Evolutionary conservation across 1,139 yeast species (phyloP).

Genomic region (Sugiyamaella pinicola): DNA sequence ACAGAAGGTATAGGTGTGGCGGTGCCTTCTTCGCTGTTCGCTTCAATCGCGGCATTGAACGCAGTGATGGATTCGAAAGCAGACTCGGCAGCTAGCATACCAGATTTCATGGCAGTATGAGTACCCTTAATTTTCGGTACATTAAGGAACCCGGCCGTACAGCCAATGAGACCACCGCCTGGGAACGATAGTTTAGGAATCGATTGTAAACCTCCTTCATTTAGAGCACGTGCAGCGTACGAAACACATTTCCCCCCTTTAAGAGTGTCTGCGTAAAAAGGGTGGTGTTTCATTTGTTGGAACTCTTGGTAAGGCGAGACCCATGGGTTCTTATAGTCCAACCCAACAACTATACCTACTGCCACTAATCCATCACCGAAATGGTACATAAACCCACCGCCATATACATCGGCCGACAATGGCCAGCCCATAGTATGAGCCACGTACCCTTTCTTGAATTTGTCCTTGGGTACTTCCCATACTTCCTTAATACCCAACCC

Average conservation of each 20-base stretch:
- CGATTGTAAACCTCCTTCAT: slow-evolving; percentile 94
- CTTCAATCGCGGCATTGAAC: slow-evolving; percentile 48
- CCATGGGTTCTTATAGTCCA: slow-evolving; percentile 93
- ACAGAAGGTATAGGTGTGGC: slow-evolving; percentile 49
- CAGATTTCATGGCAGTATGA: slow-evolving; percentile 94
- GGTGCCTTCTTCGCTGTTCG: slow-evolving; percentile 44
- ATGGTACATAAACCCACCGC: slow-evolving; percentile 97
- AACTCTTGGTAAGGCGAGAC: slow-evolving; percentile 94
- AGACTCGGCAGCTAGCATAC: slow-evolving; percentile 89
- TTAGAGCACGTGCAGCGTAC: slow-evolving; percentile 92
- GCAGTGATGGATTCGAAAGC: slow-evolving; percentile 62
- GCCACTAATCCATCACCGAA: slow-evolving; percentile 91
- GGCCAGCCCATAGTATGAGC: slow-evolving; percentile 91
- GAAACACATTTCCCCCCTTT: slow-evolving; percentile 91
- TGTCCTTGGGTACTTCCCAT: slow-evolving; percentile 91
- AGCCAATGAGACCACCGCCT: slow-evolving; percentile 93
- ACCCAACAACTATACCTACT: slow-evolving; percentile 87
- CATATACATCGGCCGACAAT: slow-evolving; percentile 70
- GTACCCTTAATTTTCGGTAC: slow-evolving; percentile 98
- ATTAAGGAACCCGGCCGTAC: slow-evolving; percentile 93
- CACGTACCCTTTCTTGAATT: slow-evolving; percentile 79
- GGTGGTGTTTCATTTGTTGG: slow-evolving; percentile 90
- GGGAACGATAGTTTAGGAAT: slow-evolving; percentile 90
- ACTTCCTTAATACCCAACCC: slow-evolving; percentile 95
- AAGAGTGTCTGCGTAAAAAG: slow-evolving; percentile 72